Percentiles rank a stretch among this genome's conserved stretches.
These are phyloP conservation scores for Neurospora sp. DNA, from an alignment of 495 filamentous ascomycete species.

Conservation along the genomic window DNA sequence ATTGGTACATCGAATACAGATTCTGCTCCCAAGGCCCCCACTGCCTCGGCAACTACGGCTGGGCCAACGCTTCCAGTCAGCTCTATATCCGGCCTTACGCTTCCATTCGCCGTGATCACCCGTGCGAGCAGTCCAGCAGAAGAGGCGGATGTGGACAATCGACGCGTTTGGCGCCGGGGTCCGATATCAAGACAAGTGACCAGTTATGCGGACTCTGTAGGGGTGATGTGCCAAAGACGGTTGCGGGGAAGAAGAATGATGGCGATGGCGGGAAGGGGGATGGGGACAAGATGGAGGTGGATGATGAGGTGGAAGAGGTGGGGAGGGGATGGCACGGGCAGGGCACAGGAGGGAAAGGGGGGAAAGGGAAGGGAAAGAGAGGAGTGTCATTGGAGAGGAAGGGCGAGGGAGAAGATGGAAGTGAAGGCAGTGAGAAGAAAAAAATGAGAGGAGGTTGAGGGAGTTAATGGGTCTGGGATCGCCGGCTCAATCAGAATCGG, in stretches of 20 bases:
- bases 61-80: neutral
- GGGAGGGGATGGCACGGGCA: neutral
- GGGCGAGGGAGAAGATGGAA: neutral
- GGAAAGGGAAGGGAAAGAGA: neutral
- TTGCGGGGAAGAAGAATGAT: neutral
- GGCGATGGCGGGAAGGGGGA: neutral
- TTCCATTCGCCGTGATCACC: neutral
- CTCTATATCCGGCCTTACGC: neutral
- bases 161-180: neutral
- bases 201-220: neutral
- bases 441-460: neutral
- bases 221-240: neutral
- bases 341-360: neutral
- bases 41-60: neutral
- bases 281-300: neutral
- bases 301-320: neutral
- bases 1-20: neutral
- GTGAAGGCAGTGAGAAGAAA: neutral
- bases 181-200: neutral
- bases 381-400: neutral
- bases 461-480: neutral
- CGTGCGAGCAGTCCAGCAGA: neutral
- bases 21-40: neutral
- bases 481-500: neutral
- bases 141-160: neutral